Base-by-base conservation (phyloP, 352 stramenopile genomes). In the Phytophthora constricta region DNA sequence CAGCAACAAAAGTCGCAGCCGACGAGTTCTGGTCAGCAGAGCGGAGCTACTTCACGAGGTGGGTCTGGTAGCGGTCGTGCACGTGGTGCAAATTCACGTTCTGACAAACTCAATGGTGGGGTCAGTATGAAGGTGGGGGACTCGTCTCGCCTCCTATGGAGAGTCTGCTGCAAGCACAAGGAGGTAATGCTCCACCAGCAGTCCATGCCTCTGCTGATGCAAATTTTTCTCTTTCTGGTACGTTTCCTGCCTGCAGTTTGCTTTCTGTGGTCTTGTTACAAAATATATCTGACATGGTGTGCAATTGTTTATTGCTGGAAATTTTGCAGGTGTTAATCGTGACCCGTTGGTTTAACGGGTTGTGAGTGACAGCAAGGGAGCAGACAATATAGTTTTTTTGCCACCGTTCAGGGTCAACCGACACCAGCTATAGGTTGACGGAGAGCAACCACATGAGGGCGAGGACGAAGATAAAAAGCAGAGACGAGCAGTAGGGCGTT, bases 121-220 rank as follows among this genome's bases (percentile, higher is more conserved):
- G 50, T 55, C 33, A 76, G 66, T 57, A 68, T 79, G 41, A 82
- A 71, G 39, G 46, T 50, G 28, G 49, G 28, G 54, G 50, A 23
- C 46, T 62, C 10, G 66, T 65, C 25, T 76, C 64, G 9, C 71
- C 74, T 61, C 53, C 71, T 39, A 74, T 74, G 56, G 74, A 85
- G 9, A 70, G 66, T 14, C 34, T 85, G 42, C 48, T 83, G 19
- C 62, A 75, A 39, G 68, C 79, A 56, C 64, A 75, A 23, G 47
- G 41, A 59, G 56, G 42, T 37, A 47, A 51, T 48, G 42, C 16
- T 5, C 45, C 46, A n/a, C 46, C 47, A 23, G 39, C 20, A 58
- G 39, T 34, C 57, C 52, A 31, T 34, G 49, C 50, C 53, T 53
- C 56, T 41, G 47, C 47, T 50, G 51, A 45, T 49, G 28, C 22